Base-by-base conservation (phyloP, 1,284 basidiomycete genomes). In the Ganoderma lucidum region DNA sequence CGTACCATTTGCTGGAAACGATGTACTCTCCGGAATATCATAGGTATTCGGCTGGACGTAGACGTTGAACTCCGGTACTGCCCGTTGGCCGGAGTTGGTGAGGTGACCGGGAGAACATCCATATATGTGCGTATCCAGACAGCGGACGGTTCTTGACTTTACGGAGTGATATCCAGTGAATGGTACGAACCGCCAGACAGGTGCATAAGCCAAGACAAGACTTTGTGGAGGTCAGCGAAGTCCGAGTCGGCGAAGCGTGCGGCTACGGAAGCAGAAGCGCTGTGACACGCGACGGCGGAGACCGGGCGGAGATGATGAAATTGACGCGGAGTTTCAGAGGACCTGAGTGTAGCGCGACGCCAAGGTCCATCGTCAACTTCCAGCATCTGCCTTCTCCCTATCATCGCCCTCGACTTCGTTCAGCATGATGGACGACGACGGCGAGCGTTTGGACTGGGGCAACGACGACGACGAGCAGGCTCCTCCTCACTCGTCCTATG, bases 1-100 rank as follows among this genome's bases (percentile, higher is more conserved):
- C 87, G 61, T 73, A 93, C 95, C 95, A 96, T 96, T 79, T 95
- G 92, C 69, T 93, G 92, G 75, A 96, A 93, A 71, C 93, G 88
- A 74, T 91, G 88, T 69, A 96, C 78, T 58, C 95, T 84, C 74
- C 90, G 85, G 78, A 96, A 92, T 75, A 96, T 92, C 60, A 93
- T 84, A 32, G 94, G 94, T 53, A 96, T 81, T n/a, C 90, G 87
- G 64, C 86, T 85, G 4, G 84, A 78, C 71, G 81, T 71, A 28
- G 59, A 41, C 78, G 81, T 75, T 68, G 78, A 75, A 74, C 77
- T 71, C 55, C 81, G 73, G 69, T 79, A 72, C 48, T 70, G 68
- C 12, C 71, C 66, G 75, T 84, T 83, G 62, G 53, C 67, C 67
- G 77, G 76, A 2, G 83, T 78, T 9, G 84, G 79, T 44, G 86